Evolutionary conservation across 805 yeast species (phyloP).

Genomic region (Teunomyces barrocoloradensis): DNA sequence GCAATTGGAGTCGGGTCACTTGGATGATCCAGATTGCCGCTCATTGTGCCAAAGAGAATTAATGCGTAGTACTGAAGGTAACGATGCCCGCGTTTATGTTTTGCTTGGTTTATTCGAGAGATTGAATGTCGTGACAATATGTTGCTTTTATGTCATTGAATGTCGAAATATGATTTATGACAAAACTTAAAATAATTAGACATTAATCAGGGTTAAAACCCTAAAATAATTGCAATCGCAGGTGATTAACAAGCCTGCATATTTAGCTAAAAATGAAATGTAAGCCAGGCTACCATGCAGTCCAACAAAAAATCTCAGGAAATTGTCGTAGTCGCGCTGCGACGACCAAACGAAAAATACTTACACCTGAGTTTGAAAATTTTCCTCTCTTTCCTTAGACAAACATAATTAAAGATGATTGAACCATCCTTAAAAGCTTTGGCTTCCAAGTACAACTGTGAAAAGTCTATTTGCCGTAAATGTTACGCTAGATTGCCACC

Average conservation of each 20-base stretch:
- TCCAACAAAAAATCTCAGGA: background rate
- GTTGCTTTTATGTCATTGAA: background rate
- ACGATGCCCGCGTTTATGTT: background rate
- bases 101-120: background rate
- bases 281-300: background rate
- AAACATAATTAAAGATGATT: slow-evolving; percentile 53
- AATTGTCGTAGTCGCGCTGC: background rate
- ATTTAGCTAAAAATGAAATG: background rate
- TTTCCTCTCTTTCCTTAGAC: slow-evolving; percentile 7
- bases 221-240: background rate
- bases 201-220: background rate
- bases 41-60: background rate
- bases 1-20: background rate
- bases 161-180: background rate
- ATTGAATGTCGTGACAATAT: background rate
- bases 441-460: slow-evolving; percentile 99
- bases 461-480: slow-evolving; percentile 97
- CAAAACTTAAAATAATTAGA: background rate
- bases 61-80: background rate
- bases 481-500: slow-evolving; percentile 99
- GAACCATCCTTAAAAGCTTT: slow-evolving; percentile 99
- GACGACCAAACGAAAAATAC: slow-evolving; percentile 3
- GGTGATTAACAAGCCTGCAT: background rate
- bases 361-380: slow-evolving; percentile 1
- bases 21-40: background rate